Base-by-base conservation (phyloP, 257 asterid genomes). In the Ilex aquifolium region DNA sequence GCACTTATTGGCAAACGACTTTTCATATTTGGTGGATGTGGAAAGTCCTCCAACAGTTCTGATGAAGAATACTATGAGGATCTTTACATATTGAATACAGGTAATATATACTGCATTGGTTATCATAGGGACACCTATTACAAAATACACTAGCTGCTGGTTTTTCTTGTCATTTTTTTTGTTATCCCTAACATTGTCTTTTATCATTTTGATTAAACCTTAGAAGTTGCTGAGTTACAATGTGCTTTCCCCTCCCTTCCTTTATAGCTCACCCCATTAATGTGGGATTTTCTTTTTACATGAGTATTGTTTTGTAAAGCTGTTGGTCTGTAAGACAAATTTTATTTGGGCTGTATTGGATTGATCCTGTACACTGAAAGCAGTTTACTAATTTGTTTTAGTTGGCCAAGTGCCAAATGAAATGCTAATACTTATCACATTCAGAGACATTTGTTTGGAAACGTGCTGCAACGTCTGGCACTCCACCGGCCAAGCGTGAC, bases 21-120 rank as follows among this genome's bases (percentile, higher is more conserved):
- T 65, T 90, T 87, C 83, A 87, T 93, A 61, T 93, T 93, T 76
- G 97, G 99, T 57, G 99, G 97, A 74, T 87, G 96, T 58, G 96
- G 95, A 61, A 90, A 88, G 74, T 80, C 78, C 30, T 88, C 77
- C 60, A 74, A 80, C 67, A 77, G 76, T 53, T 53, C 30, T 14
- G 57, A 15, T 61, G 95, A 93, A 68, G 74, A 69, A 73, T 93
- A 87, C 71, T 93, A 93, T 64, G 96, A 90, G 78, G 96, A 93
- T 77, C 84, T 93, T 65, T 88, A 90, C 84, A 81, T 87, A 74
- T 67, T 93, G 73, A 77, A 90, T 79, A 89, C 91, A n/a, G 99
- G 99, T 92, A 66, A 16, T 56, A 27, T 40, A 51, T 59, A 67
- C 63, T 30, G 8, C 42, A 36, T 36, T 36, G 42, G 42, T 36